Percentiles rank a stretch among this genome's conserved stretches.
Evolutionary conservation across 306 rosid species (phyloP).

Genomic region (Rosa multiflora): DNA sequence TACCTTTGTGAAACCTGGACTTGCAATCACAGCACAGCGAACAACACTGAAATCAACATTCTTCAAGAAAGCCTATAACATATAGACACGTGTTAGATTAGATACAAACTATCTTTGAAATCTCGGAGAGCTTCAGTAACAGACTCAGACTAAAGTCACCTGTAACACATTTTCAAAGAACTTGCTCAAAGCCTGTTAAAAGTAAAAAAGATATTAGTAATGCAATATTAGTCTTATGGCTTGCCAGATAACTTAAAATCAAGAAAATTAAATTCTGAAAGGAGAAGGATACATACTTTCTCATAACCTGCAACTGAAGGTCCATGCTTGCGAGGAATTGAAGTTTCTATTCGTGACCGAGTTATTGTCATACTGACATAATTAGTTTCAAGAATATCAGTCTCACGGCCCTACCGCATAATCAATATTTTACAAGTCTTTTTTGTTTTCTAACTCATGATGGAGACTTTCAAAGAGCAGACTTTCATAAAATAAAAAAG

Average conservation of each 20-base stretch:
- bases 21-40: constrained; percentile 96
- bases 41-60: constrained; percentile 83
- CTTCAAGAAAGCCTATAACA: constrained; percentile 86
- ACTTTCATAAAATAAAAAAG: not conserved
- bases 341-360: constrained; percentile 85
- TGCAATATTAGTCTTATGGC: constrained; percentile 14
- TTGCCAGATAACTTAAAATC: not conserved
- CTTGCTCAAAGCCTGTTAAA: constrained; percentile 79
- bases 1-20: constrained; percentile 98
- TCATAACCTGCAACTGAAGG: constrained; percentile 95
- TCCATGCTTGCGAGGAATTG: constrained; percentile 99
- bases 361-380: constrained; percentile 75
- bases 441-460: not conserved
- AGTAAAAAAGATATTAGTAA: constrained; percentile 27
- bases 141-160: constrained; percentile 41
- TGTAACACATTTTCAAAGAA: constrained; percentile 87
- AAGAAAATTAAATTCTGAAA: not conserved
- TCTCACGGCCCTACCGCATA: constrained; percentile 7
- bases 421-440: not conserved
- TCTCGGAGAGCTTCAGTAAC: not conserved
- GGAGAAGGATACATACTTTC: constrained; percentile 48
- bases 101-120: not conserved
- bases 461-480: not conserved
- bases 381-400: constrained; percentile 22
- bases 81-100: constrained; percentile 26